Evolutionary conservation across 495 filamentous ascomycete species (phyloP).

Genomic region (Aspergillus nidulans): DNA sequence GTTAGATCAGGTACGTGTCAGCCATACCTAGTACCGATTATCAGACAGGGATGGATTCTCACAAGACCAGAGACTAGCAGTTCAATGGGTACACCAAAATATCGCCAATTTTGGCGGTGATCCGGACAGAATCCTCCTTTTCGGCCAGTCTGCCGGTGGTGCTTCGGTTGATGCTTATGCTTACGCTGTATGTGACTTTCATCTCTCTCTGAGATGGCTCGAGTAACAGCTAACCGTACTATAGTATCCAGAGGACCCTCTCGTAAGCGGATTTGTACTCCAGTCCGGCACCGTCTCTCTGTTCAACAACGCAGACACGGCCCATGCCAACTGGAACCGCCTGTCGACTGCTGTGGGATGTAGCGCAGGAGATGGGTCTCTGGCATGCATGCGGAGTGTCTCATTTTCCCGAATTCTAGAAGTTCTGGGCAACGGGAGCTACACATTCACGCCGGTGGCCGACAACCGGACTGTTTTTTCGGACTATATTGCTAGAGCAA

Average conservation of each 20-base stretch:
- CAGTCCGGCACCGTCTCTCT: conserved; percentile 14
- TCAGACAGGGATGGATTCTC: not conserved
- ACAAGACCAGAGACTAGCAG: not conserved
- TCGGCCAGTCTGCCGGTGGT: not conserved
- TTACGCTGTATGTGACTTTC: not conserved
- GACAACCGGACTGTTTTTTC: conserved; percentile 17
- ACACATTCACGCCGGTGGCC: conserved; percentile 15
- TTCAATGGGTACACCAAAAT: not conserved
- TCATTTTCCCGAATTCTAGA: not conserved
- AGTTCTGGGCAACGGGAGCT: not conserved
- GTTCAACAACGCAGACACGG: conserved; percentile 4
- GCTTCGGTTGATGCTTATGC: not conserved
- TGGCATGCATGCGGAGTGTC: conserved; percentile 12
- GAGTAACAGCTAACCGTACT: not conserved
- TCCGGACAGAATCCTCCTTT: not conserved
- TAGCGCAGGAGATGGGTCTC: not conserved
- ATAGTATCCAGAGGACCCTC: conserved; percentile 6
- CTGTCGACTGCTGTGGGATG: conserved; percentile 12
- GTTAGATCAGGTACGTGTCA: conserved; percentile 25
- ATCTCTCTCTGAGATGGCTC: not conserved
- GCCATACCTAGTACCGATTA: conserved; percentile 16
- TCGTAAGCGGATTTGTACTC: conserved; percentile 10
- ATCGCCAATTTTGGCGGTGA: not conserved
- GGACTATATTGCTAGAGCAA: conserved; percentile 11
- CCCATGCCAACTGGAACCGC: conserved; percentile 12